Evolutionary conservation across 257 asterid species (phyloP).

Genomic region (Avicennia marina): DNA sequence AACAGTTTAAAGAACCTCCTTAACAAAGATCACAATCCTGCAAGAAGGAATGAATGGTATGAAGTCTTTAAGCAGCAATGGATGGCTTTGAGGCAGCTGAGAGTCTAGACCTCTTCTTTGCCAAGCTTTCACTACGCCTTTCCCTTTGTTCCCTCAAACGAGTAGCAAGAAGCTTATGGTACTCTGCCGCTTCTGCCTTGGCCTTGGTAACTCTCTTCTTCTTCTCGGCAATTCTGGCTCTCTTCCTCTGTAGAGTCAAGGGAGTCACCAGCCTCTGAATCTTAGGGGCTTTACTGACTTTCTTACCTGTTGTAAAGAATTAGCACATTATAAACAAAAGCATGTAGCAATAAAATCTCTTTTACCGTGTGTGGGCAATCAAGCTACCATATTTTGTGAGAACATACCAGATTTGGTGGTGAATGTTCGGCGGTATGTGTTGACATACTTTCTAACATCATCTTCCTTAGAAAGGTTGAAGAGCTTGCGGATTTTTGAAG

Average conservation of each 20-base stretch:
- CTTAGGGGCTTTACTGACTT: constrained; percentile 49
- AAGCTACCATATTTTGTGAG: too few relatives aligned
- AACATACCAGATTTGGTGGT: constrained; percentile 32
- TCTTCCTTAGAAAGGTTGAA: constrained; percentile 23
- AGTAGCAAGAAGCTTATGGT: constrained; percentile 59
- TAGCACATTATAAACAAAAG: neutral
- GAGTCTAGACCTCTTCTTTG: constrained; percentile 40
- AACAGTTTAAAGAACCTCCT: too few relatives aligned
- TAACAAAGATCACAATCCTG: too few relatives aligned
- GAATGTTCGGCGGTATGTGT: constrained; percentile 45
- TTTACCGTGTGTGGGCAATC: too few relatives aligned
- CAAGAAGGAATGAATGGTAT: too few relatives aligned
- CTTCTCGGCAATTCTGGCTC: constrained; percentile 52
- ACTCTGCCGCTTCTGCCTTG: constrained; percentile 61
- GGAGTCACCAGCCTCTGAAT: constrained; percentile 47
- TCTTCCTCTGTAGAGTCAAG: constrained; percentile 40
- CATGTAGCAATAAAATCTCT: neutral
- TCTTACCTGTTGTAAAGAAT: constrained; percentile 30
- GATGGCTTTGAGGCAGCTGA: constrained; percentile 34
- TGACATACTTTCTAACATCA: constrained; percentile 11
- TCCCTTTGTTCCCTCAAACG: constrained; percentile 76
- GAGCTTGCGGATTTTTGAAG: constrained; percentile 21
- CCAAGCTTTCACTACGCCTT: constrained; percentile 60
- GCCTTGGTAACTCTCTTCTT: constrained; percentile 72
- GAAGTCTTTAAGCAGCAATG: constrained; percentile 15